Conservation (phyloP, 768 basidiomycete species). For the Leucocoprinus birnbaumii region DNA sequence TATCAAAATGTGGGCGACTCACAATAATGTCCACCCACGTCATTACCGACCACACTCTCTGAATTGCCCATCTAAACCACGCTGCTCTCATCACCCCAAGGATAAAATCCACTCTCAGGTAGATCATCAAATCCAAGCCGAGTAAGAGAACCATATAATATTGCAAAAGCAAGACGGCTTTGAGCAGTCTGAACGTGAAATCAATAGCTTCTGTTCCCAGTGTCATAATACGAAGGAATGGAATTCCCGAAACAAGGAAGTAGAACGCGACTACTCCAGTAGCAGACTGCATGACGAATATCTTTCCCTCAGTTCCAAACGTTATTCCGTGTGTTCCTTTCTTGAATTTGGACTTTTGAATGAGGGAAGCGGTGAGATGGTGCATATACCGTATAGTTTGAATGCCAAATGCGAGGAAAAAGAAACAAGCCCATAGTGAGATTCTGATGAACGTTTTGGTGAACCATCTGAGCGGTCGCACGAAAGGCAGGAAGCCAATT, state of each 20-base stretch:
- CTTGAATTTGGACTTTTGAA: neutral
- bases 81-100: neutral
- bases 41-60: slow-evolving; percentile 1
- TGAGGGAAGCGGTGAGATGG: neutral
- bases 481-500: slow-evolving; percentile 2
- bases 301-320: neutral
- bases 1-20: neutral
- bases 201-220: neutral
- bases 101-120: slow-evolving; percentile 6
- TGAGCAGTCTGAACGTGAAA: neutral
- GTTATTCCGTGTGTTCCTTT: no score
- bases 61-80: slow-evolving; percentile 3
- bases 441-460: neutral
- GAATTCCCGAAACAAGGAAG: neutral
- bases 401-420: neutral
- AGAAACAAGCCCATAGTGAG: neutral
- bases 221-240: neutral
- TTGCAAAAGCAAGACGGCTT: neutral
- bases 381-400: neutral
- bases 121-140: slow-evolving; percentile 6
- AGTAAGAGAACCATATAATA: slow-evolving; percentile 1
- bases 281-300: neutral
- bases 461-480: slow-evolving; percentile 1
- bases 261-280: neutral
- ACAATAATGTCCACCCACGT: slow-evolving; percentile 8